Conservation (phyloP, 2,329 filamentous ascomycete genomes). For the Ascomycota sp. region DNA sequence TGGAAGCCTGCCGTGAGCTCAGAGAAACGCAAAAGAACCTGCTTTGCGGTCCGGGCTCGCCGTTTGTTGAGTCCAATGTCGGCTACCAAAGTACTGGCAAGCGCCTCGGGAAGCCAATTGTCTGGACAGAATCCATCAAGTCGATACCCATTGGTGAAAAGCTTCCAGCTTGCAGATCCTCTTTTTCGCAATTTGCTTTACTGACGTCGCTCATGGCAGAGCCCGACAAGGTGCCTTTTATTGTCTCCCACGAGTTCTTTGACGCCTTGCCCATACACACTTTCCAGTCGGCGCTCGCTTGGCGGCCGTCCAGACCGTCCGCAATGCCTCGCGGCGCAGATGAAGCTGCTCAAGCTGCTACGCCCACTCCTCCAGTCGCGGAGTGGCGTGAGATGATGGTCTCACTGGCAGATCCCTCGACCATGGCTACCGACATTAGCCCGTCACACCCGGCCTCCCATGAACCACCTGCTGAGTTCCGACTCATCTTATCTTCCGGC, state of each 20-base stretch:
- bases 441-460: constrained; percentile 20
- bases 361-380: constrained; percentile 4
- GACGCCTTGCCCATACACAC: constrained; percentile 90
- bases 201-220: constrained; percentile 16
- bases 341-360: constrained; percentile 12
- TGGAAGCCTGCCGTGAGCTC: constrained; percentile 74
- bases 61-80: constrained; percentile 45
- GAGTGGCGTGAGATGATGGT: constrained; percentile 75
- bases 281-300: constrained; percentile 50
- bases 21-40: constrained; percentile 56
- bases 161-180: neutral
- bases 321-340: constrained; percentile 15
- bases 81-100: constrained; percentile 58
- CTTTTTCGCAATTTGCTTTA: neutral
- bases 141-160: constrained; percentile 47
- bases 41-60: constrained; percentile 50
- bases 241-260: constrained; percentile 95
- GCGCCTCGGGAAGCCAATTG: constrained; percentile 48
- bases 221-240: constrained; percentile 58
- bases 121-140: constrained; percentile 78
- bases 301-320: constrained; percentile 2
- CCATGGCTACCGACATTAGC: constrained; percentile 25
- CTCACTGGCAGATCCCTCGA: constrained; percentile 35
- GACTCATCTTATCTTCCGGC: constrained; percentile 53
- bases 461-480: constrained; percentile 51